Conservation (phyloP, 108 stramenopile genomes). For the Pseudonitzschia pungens region DNA sequence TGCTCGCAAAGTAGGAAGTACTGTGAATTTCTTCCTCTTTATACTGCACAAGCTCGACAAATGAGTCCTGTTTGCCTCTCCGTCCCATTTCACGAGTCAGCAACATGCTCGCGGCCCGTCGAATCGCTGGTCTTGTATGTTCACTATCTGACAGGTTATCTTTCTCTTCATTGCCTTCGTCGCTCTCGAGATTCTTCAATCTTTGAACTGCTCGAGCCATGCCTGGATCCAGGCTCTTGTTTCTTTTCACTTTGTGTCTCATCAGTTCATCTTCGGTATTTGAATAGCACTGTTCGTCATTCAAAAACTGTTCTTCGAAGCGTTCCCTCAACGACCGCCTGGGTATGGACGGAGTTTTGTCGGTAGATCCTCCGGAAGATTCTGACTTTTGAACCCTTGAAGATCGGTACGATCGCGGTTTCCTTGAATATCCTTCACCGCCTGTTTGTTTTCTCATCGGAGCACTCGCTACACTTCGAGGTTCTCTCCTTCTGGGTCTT, state of each 20-base stretch:
- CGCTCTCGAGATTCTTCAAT: not conserved
- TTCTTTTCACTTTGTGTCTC: conserved; percentile 21
- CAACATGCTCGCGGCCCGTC: conserved; percentile 37
- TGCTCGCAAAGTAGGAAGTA: conserved; percentile 46
- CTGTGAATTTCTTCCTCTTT: conserved; percentile 41
- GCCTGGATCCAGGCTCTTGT: conserved; percentile 2
- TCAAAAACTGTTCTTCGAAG: not conserved
- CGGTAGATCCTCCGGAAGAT: not conserved
- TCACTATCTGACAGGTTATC: not conserved
- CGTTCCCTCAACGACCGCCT: not conserved
- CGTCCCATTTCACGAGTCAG: conserved; percentile 31
- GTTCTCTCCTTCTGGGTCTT: conserved; percentile 11
- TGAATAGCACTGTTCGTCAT: not conserved
- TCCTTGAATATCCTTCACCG: conserved; percentile 8
- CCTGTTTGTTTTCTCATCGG: not conserved
- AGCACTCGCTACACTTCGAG: conserved; percentile 34
- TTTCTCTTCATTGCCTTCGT: conserved; percentile 7
- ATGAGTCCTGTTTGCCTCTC: conserved; percentile 28
- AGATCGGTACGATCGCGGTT: not conserved
- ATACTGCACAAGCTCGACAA: conserved; percentile 30
- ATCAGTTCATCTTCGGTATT: conserved; percentile 16
- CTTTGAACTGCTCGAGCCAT: not conserved
- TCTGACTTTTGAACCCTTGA: conserved; percentile 1
- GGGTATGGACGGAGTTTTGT: not conserved
- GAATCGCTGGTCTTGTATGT: not conserved